These are phyloP conservation scores for Arthrobotrys iridis DNA, from an alignment of 2,329 filamentous ascomycete species.

Conservation along the genomic window DNA sequence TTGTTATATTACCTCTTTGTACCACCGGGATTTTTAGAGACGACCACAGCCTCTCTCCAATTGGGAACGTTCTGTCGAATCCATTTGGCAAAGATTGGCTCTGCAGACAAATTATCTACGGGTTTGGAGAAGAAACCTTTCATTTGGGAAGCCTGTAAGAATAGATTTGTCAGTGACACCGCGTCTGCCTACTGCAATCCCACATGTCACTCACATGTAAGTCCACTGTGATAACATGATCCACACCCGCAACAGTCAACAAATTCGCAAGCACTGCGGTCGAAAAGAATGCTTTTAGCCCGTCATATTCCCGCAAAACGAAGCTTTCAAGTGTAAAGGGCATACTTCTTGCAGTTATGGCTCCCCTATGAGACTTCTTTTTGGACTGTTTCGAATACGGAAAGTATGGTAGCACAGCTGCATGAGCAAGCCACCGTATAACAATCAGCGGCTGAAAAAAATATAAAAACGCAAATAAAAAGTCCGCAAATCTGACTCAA, in stretches of 20 bases:
- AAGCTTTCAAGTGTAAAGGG: neutral
- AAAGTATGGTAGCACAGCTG: constrained; percentile 91
- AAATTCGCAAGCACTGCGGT: constrained; percentile 83
- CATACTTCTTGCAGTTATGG: constrained; percentile 84
- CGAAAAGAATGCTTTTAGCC: constrained; percentile 10
- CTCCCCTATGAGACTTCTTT: constrained; percentile 96
- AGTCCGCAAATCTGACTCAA: constrained; percentile 25
- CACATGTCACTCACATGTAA: constrained; percentile 73
- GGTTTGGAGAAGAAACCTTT: constrained; percentile 98
- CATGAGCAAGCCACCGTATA: constrained; percentile 1
- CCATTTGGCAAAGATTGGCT: constrained; percentile 94
- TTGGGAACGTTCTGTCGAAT: constrained; percentile 86
- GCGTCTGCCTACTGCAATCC: constrained; percentile 16
- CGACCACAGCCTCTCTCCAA: constrained; percentile 92
- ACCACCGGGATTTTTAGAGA: constrained; percentile 97
- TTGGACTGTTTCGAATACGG: constrained; percentile 99
- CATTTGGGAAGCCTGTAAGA: constrained; percentile 82
- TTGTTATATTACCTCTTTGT: constrained; percentile 72
- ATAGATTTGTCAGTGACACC: constrained; percentile 53
- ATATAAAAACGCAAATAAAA: too few species aligned
- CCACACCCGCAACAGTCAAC: constrained; percentile 89
- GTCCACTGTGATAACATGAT: constrained; percentile 97
- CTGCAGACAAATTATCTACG: constrained; percentile 95
- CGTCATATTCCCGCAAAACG: neutral
- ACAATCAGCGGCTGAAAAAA: too few species aligned